Evolutionary conservation across 2,329 filamentous ascomycete species (phyloP).

Genomic region (Furcasterigmium furcatum): DNA sequence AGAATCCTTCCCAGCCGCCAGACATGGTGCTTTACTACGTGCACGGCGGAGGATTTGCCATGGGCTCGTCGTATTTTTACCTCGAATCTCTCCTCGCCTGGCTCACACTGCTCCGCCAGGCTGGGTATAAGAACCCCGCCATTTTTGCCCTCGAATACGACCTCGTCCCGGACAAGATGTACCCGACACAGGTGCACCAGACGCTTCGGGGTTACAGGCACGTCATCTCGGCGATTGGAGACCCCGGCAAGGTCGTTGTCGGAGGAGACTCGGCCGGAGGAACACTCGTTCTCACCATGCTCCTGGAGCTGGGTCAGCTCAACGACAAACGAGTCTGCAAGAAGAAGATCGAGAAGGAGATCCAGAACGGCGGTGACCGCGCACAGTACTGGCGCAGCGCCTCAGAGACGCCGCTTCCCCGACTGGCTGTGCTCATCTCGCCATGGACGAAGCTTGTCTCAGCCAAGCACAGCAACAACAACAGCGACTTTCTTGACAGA

Average conservation of each 20-base stretch:
- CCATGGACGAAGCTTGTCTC: conserved; percentile 78
- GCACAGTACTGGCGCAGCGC: conserved; percentile 7
- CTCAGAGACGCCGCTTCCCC: conserved; percentile 23
- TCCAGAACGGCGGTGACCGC: conserved; percentile 2
- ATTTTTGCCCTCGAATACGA: conserved; percentile 80
- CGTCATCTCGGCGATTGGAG: conserved; percentile 54
- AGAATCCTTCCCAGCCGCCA: conserved; percentile 56
- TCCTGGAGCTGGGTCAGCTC: conserved; percentile 61
- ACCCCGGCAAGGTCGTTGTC: conserved; percentile 64
- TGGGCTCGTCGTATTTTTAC: conserved; percentile 83
- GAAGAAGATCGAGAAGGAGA: conserved; percentile 5
- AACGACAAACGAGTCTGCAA: conserved; percentile 16
- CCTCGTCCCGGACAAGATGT: conserved; percentile 69
- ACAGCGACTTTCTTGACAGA: conserved; percentile 72
- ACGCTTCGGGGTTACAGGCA: conserved; percentile 68
- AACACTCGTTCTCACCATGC: conserved; percentile 67
- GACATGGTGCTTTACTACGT: conserved; percentile 81
- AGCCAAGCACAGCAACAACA: conserved; percentile 61
- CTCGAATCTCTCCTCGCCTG: conserved; percentile 77
- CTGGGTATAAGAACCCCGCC: conserved; percentile 71
- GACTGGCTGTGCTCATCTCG: conserved; percentile 69
- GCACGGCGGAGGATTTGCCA: conserved; percentile 80
- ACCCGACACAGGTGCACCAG: conserved; percentile 72
- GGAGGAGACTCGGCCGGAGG: conserved; percentile 79
- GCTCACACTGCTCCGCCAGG: conserved; percentile 60